Conservation (phyloP, 306 rosid genomes). For the Dryas octopetala region DNA sequence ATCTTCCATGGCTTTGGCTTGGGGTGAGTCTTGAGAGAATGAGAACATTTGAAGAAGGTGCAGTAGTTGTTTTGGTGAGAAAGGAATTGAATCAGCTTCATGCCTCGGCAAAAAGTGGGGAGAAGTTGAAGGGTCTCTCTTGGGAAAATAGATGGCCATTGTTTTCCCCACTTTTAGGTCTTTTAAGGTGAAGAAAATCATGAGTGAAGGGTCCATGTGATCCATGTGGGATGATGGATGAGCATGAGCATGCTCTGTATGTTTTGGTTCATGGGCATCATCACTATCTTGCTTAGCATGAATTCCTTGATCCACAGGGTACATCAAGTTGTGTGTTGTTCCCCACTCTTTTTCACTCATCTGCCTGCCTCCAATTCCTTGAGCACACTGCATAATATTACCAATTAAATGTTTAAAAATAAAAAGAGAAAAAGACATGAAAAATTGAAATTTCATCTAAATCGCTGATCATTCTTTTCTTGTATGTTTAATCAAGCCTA, state of each 20-base stretch:
- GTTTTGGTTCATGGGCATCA: background rate
- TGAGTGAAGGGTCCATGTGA: slow-evolving; percentile 48
- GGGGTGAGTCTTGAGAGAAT: slow-evolving; percentile 50
- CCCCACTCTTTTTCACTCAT: slow-evolving; percentile 3
- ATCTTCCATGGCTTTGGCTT: slow-evolving; percentile 67
- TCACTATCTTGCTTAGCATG: background rate
- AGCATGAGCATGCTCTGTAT: slow-evolving; percentile 4
- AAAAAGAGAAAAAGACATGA: background rate
- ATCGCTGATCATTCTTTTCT: background rate
- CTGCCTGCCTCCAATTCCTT: slow-evolving; percentile 30
- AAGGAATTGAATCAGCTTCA: slow-evolving; percentile 57
- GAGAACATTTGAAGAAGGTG: slow-evolving; percentile 50
- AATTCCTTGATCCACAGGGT: background rate
- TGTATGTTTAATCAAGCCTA: background rate
- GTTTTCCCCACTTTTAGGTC: slow-evolving; percentile 55
- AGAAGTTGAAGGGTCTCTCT: slow-evolving; percentile 55
- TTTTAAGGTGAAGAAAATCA: slow-evolving; percentile 61
- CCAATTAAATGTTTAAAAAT: background rate
- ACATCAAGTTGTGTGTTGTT: background rate
- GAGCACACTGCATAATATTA: slow-evolving; percentile 33
- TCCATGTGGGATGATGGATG: no score
- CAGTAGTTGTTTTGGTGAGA: slow-evolving; percentile 50
- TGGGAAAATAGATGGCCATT: slow-evolving; percentile 62
- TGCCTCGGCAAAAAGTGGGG: slow-evolving; percentile 52
- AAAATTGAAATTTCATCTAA: background rate